Conservation (phyloP, 2,329 filamentous ascomycete genomes). For the Arthrobotrys musiformis region DNA sequence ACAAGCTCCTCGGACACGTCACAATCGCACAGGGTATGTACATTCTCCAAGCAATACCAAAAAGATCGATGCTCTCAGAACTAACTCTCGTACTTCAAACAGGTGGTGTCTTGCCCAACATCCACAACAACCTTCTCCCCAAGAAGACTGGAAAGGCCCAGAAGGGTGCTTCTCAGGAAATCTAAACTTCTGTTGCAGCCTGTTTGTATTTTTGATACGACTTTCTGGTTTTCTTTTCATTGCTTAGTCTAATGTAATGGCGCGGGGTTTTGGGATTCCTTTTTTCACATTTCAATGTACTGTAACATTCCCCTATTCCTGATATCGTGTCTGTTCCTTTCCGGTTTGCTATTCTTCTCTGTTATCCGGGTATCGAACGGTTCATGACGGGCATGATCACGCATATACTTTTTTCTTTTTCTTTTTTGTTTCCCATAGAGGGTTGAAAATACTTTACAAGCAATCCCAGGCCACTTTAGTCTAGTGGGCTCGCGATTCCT, state of each 20-base stretch:
- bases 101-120: conserved; percentile 54
- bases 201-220: conserved; percentile 44
- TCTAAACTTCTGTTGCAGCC: conserved; percentile 73
- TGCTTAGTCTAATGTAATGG: conserved; percentile 55
- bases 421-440: conserved; percentile 22
- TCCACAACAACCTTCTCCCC: conserved; percentile 83
- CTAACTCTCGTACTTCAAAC: not conserved
- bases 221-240: conserved; percentile 42
- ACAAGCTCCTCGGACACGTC: conserved; percentile 92
- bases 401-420: conserved; percentile 18
- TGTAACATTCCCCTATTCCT: conserved; percentile 51
- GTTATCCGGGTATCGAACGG: conserved; percentile 45
- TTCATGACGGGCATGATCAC: conserved; percentile 55
- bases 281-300: conserved; percentile 54
- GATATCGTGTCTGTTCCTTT: conserved; percentile 51
- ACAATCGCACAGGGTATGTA: conserved; percentile 74
- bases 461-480: conserved; percentile 11
- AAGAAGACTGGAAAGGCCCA: conserved; percentile 98
- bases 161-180: conserved; percentile 92
- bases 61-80: too few relatives aligned
- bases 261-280: conserved; percentile 56
- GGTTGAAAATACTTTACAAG: conserved; percentile 27
- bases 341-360: conserved; percentile 44
- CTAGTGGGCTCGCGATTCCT: not conserved
- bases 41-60: not conserved